These are phyloP conservation scores for Fusarium sulawesiense DNA, from an alignment of 2,329 filamentous ascomycete genomes.

Conservation along the genomic window DNA sequence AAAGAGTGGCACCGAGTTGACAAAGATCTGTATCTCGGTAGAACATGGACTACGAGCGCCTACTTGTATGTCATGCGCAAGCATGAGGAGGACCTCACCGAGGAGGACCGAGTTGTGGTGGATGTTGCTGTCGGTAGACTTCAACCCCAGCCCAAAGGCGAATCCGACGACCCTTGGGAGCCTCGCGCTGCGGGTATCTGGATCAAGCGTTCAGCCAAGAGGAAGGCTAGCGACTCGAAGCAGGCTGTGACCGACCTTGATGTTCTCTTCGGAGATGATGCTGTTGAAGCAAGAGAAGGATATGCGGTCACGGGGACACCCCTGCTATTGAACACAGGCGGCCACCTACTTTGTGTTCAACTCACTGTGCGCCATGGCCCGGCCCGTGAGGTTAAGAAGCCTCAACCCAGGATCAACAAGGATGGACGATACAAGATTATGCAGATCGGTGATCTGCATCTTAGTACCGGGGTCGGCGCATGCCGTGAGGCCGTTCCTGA, in stretches of 20 bases:
- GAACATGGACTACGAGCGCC: conserved; percentile 78
- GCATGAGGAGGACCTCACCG: conserved; percentile 82
- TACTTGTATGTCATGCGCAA: conserved; percentile 87
- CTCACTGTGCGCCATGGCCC: conserved; percentile 82
- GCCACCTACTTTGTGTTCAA: conserved; percentile 74
- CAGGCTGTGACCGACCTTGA: conserved; percentile 83
- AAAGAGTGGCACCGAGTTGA: conserved; percentile 83
- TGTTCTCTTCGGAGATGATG: conserved; percentile 89
- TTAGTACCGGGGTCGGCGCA: conserved; percentile 86
- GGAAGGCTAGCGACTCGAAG: conserved; percentile 79
- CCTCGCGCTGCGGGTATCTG: conserved; percentile 80
- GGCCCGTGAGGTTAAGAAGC: conserved; percentile 72
- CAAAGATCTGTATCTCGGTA: conserved; percentile 86
- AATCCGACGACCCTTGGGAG: conserved; percentile 78
- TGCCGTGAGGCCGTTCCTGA: conserved; percentile 90
- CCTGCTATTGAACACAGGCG: conserved; percentile 74
- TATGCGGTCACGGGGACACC: conserved; percentile 84
- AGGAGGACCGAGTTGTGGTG: conserved; percentile 81
- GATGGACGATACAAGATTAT: conserved; percentile 98
- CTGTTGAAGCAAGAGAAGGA: conserved; percentile 85
- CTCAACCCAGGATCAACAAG: conserved; percentile 80
- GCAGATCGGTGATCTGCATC: conserved; percentile 92
- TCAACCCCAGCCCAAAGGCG: conserved; percentile 66
- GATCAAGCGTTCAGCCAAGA: conserved; percentile 79
- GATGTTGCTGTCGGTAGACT: conserved; percentile 80